A percentile compares a stretch with the other conserved stretches of the same genome.
Conservation (phyloP, 192 early-diverging fungal genomes). For the Lunasporangiospora selenospora region DNA sequence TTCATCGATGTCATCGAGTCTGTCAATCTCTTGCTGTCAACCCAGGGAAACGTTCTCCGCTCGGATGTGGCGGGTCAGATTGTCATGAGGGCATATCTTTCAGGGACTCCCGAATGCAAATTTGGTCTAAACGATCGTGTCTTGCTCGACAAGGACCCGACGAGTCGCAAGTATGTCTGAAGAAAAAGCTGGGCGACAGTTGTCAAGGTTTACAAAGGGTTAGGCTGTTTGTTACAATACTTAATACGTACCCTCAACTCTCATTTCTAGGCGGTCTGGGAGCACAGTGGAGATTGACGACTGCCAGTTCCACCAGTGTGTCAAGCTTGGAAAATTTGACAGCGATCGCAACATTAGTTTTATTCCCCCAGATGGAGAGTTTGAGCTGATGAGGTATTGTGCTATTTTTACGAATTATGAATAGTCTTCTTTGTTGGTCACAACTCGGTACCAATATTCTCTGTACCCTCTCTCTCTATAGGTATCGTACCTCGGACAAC, state of each 20-base stretch:
- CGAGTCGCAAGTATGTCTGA: too few species aligned
- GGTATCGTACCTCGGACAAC: slow-evolving; percentile 93
- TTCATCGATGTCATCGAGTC: slow-evolving; percentile 99
- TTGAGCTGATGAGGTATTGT: slow-evolving; percentile 89
- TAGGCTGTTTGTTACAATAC: too few species aligned
- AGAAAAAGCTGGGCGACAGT: too few species aligned
- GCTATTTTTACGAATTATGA: background rate
- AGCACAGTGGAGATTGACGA: slow-evolving; percentile 94
- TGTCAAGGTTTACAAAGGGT: too few species aligned
- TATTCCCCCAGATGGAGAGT: slow-evolving; percentile 97
- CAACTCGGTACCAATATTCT: background rate
- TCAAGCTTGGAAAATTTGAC: slow-evolving; percentile 92
- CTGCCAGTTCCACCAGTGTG: slow-evolving; percentile 99
- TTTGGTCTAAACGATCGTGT: slow-evolving; percentile 97
- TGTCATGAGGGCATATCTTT: slow-evolving; percentile 91
- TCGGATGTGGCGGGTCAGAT: slow-evolving; percentile 91
- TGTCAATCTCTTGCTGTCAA: slow-evolving; percentile 90
- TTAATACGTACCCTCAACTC: too few species aligned
- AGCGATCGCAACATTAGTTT: slow-evolving; percentile 94
- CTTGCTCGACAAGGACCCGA: slow-evolving; percentile 78
- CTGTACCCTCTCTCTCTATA: slow-evolving; percentile 19
- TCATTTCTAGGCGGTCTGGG: too few species aligned
- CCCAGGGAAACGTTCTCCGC: slow-evolving; percentile 80
- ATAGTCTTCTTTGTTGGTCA: background rate
- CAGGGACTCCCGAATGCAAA: slow-evolving; percentile 95